These are phyloP conservation scores for Apiospora koreana DNA, from an alignment of 2,329 filamentous ascomycete genomes.

Conservation along the genomic window DNA sequence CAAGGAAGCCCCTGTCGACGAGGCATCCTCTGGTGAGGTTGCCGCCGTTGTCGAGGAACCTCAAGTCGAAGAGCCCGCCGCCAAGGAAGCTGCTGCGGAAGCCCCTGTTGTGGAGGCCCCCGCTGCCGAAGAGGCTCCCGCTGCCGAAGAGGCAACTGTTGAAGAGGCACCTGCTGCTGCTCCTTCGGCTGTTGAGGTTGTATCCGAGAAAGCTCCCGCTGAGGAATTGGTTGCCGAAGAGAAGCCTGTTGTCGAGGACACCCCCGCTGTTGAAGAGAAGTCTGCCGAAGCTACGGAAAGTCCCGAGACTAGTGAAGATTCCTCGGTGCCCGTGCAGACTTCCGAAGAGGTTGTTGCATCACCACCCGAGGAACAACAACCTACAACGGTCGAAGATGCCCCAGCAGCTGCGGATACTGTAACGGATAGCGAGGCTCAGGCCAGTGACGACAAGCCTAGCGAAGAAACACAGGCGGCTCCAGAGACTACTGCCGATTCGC, in stretches of 20 bases:
- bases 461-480: slow-evolving; percentile 11
- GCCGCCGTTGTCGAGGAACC: slow-evolving; percentile 6
- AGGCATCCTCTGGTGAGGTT: slow-evolving; percentile 2
- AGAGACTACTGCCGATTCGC: neutral
- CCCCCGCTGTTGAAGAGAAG: slow-evolving; percentile 10
- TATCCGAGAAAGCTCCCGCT: neutral
- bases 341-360: slow-evolving; percentile 3
- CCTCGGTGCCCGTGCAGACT: neutral
- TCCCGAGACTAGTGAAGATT: neutral
- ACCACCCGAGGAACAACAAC: neutral
- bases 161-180: slow-evolving; percentile 8
- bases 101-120: slow-evolving; percentile 11
- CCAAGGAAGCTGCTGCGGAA: neutral
- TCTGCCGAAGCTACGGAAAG: slow-evolving; percentile 5
- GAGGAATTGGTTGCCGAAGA: neutral
- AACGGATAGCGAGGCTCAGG: neutral
- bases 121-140: slow-evolving; percentile 9
- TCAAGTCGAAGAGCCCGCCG: neutral
- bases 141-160: neutral
- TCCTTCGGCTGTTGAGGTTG: slow-evolving; percentile 1
- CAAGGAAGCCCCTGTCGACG: neutral
- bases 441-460: slow-evolving; percentile 6
- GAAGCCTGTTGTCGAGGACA: neutral
- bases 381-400: slow-evolving; percentile 9
- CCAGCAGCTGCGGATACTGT: neutral